Evolutionary conservation across 257 asterid genomes (phyloP).

Genomic region (Paulownia fortunei): DNA sequence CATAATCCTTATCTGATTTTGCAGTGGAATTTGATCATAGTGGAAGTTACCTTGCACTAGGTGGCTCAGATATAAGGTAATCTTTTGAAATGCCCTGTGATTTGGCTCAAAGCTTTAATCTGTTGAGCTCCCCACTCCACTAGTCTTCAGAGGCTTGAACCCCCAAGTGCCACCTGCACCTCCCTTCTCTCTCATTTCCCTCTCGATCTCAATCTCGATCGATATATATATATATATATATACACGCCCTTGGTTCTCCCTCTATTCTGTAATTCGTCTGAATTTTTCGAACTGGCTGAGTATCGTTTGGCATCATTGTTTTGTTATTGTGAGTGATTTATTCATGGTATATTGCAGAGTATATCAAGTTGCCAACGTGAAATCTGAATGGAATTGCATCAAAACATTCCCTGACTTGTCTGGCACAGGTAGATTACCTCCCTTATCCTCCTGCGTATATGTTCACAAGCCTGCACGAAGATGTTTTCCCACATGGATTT

Average conservation of each 20-base stretch:
- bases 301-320: too few relatives aligned
- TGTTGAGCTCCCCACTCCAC: background rate
- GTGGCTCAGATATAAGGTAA: conserved; percentile 91
- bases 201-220: too few relatives aligned
- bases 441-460: conserved; percentile 12
- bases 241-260: too few relatives aligned
- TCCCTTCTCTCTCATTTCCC: background rate
- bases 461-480: background rate
- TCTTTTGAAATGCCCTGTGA: background rate
- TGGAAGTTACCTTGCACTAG: conserved; percentile 92
- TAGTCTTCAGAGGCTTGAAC: background rate
- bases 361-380: conserved; percentile 84
- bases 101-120: background rate
- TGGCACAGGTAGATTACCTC: conserved; percentile 74
- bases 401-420: conserved; percentile 97
- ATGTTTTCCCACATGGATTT: background rate
- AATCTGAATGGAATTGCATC: conserved; percentile 88
- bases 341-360: conserved; percentile 57
- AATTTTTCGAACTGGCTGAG: background rate
- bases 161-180: background rate
- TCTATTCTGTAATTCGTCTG: background rate
- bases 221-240: too few relatives aligned
- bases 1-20: conserved; percentile 23
- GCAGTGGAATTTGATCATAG: conserved; percentile 96
- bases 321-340: conserved; percentile 14